These are phyloP conservation scores for Acanthamoeba castellanii DNA, from an alignment of 208 protist species.

Conservation along the genomic window DNA sequence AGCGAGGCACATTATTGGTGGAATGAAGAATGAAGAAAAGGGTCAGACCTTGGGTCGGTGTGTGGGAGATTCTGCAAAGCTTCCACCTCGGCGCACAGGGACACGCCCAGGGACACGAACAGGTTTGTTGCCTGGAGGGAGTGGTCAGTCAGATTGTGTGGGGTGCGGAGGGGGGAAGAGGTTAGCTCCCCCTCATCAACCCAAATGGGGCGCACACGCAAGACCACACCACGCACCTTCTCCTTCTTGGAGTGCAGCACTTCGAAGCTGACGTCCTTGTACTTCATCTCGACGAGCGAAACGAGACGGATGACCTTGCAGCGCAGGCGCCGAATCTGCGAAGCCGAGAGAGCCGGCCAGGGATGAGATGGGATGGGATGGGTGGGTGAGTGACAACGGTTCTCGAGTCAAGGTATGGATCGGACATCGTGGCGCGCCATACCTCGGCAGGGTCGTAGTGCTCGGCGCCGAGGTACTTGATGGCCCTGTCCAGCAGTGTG, in stretches of 20 bases:
- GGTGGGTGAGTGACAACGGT: background rate
- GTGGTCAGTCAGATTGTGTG: background rate
- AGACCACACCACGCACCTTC: background rate
- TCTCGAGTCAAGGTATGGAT: background rate
- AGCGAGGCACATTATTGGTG: too few species aligned
- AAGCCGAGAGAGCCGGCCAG: background rate
- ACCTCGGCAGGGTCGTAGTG: background rate
- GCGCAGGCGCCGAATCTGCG: background rate
- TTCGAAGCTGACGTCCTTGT: background rate
- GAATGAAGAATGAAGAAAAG: too few species aligned
- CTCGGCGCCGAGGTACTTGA: conserved; percentile 7
- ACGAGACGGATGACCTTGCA: background rate
- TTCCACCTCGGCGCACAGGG: conserved; percentile 38
- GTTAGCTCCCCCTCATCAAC: too few species aligned
- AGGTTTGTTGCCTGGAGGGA: background rate
- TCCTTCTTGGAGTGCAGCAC: conserved; percentile 14
- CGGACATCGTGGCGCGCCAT: background rate
- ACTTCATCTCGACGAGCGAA: background rate
- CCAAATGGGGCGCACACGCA: background rate
- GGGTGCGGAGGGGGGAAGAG: too few species aligned
- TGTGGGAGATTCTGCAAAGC: background rate
- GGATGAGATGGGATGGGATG: background rate
- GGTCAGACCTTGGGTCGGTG: background rate
- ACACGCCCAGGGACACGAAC: background rate
- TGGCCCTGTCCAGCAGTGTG: background rate